Conservation (phyloP, 441 rosid genomes). For the Erodium moschatum region DNA sequence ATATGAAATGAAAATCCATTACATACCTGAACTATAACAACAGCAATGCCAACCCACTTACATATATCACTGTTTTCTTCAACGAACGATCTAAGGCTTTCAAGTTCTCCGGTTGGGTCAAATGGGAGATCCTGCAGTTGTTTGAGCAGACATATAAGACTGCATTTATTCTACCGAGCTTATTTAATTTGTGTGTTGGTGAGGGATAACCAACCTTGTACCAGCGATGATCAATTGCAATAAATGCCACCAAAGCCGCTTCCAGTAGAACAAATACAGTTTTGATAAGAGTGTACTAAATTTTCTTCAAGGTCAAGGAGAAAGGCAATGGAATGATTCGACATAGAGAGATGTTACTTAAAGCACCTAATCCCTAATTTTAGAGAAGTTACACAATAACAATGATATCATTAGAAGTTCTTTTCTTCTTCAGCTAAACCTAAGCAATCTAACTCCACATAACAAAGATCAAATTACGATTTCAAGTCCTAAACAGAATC, state of each 20-base stretch:
- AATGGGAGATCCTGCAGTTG: constrained; percentile 34
- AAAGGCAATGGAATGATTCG: too few species aligned
- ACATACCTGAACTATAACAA: constrained; percentile 53
- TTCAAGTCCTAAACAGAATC: too few species aligned
- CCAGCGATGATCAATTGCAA: constrained; percentile 76
- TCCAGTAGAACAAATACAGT: constrained; percentile 50
- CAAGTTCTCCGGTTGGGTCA: constrained; percentile 81
- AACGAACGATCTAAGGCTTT: constrained; percentile 49
- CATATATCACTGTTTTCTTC: constrained; percentile 57
- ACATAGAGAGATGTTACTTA: too few species aligned
- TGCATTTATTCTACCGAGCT: background rate
- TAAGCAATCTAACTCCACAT: too few species aligned
- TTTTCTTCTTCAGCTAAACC: too few species aligned
- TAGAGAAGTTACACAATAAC: too few species aligned
- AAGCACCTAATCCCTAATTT: too few species aligned
- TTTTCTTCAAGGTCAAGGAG: constrained; percentile 23
- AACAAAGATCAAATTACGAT: too few species aligned
- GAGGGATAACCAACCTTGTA: constrained; percentile 38
- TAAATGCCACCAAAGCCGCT: constrained; percentile 65
- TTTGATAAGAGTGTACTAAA: constrained; percentile 56
- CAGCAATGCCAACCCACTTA: constrained; percentile 73
- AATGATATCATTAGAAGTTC: too few species aligned
- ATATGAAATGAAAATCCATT: constrained; percentile 3
- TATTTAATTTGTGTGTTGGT: background rate
- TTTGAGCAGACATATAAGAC: too few species aligned